Evolutionary conservation across 257 asterid genomes (phyloP).

Genomic region (Leptodermis oblonga): DNA sequence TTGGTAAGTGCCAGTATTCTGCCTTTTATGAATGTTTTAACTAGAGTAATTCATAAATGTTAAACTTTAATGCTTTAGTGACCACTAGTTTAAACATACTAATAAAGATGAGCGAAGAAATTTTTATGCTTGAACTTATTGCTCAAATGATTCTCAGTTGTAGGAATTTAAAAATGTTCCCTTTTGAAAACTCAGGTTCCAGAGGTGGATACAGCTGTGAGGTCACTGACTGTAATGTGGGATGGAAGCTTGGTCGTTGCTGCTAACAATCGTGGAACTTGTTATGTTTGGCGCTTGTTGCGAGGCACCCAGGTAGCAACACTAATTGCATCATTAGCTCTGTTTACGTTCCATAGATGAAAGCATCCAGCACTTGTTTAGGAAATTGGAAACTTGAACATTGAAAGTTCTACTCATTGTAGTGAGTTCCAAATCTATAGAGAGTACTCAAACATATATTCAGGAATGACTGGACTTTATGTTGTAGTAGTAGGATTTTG

Average conservation of each 20-base stretch:
- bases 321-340: constrained; percentile 9
- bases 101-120: background rate
- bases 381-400: background rate
- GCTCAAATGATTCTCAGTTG: background rate
- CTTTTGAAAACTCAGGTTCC: constrained; percentile 58
- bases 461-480: background rate
- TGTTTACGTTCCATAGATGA: background rate
- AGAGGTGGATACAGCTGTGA: constrained; percentile 91
- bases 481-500: background rate
- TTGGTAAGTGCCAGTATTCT: constrained; percentile 43
- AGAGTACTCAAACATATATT: background rate
- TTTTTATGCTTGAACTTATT: background rate
- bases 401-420: background rate
- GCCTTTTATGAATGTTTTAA: background rate
- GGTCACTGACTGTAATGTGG: constrained; percentile 97
- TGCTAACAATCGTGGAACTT: constrained; percentile 87
- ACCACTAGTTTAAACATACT: background rate
- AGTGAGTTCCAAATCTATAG: background rate
- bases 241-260: constrained; percentile 97
- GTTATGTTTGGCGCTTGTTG: constrained; percentile 91
- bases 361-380: background rate
- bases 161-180: too few species aligned
- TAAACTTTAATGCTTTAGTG: background rate
- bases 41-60: background rate
- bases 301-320: constrained; percentile 72